Evolutionary conservation across 352 stramenopile species (phyloP), one percentile per base, ranked within the genome.

Genomic region (Phytopythium boreale): DNA sequence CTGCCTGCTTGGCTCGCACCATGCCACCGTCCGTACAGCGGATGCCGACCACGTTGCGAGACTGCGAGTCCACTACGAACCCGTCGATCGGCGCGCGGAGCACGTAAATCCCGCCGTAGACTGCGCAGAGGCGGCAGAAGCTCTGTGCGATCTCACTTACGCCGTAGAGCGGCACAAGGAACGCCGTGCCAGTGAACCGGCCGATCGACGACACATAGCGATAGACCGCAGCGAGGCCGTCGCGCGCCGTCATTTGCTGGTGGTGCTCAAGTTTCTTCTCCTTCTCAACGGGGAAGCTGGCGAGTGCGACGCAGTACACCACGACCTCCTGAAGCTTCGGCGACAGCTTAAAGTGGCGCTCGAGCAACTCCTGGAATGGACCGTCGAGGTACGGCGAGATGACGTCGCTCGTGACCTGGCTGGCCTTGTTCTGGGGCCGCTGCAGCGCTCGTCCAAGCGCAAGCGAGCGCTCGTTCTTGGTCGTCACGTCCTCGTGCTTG

Each of bases 41-140:
- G 39, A 88, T 74, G 10, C 80, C 76, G 26, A 70, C 51, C 2
- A 89, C n/a, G 20, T 67, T 26, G 12, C 80, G 68, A 1, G 61
- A 71, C 15, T 66, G 61, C 6, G 57, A 60, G 53, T 92, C 65
- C 4, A 88, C 44, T 10, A 90, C 68, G n/a, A 93, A 86, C 0
- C 64, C 66, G 37, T 87, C 64, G 50, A 92, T 68, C 11, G 84
- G 80, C 29, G 80, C 80, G 31, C 84, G 75, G 15, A 97, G 75
- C 14, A 97, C 79, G 65, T 96, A 97, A 36, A 95, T 79, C 15
- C 82, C 89, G 4, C 88, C 87, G 64, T 97, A 90, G n/a, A 96
- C 88, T 1, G 89, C 89, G 52, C 81, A 82, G 26, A 96, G 64
- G 0, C 89, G 82, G 72, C 90, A 96, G 68, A 97, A 97, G 49